Evolutionary conservation across 192 early-diverging fungal species (phyloP), one percentile per base, ranked within the genome.

Genomic region (Backusella australiensis): DNA sequence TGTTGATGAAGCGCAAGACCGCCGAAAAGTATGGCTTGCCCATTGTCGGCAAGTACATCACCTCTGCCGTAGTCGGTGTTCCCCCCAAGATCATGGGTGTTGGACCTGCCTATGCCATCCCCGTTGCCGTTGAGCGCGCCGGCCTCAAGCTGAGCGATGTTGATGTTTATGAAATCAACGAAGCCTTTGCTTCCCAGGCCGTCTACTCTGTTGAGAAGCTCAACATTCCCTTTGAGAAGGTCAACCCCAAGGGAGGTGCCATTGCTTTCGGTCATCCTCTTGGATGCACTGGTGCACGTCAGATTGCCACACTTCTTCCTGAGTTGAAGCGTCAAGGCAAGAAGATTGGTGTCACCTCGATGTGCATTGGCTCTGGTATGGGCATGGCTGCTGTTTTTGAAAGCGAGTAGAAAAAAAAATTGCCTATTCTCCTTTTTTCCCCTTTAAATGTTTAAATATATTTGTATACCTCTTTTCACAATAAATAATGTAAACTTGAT

Each of bases 181-280:
- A 98, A 86, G 97, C 97, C 29, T 98, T 99, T 85, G 97, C 97
- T 36, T 98, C 96, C 69, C 96, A 99, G 86, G 94, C 96, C 15
- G 91, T 97, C 44, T 97, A 95, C 90, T 94, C 89, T 72, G 89
- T 94, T 46, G 91, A 97, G 84, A 93, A 95, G 82, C 91, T 96
- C 46, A 91, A 90, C 32, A 92, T 99, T 69, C 88, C 90, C 77
- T 80, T 92, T 81, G 90, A 94, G 73, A 98, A 95, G 91, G 95
- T 98, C 81, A 99, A 99, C 88, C 96, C 96, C 63, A 94, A 96
- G 90, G 98, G 98, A 74, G 98, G 98, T 77, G 98, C 98, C 41
- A 99, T 99, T 74, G 95, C 98, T 34, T 90, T 98, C 75, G 98
- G 98, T 75, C 98, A 99, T 83, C 98, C 98, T 71, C 72, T 82